Percentiles rank a stretch among this genome's conserved stretches.
These are phyloP conservation scores for Corchorus capsularis DNA, from an alignment of 345 rosid genomes.

Conservation along the genomic window DNA sequence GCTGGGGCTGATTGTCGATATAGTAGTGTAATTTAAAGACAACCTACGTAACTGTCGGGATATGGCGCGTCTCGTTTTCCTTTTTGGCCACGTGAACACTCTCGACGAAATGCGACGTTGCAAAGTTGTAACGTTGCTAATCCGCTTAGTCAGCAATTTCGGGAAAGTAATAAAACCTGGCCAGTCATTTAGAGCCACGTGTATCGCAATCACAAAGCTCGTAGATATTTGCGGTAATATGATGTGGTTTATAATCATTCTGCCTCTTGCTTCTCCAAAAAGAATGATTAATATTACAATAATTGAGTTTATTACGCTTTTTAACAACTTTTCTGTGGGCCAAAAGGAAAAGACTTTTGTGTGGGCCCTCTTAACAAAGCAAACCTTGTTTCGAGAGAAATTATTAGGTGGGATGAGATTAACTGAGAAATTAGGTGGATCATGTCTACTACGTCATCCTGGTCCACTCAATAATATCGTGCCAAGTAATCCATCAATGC, in stretches of 20 bases:
- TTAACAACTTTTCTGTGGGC: too few species aligned
- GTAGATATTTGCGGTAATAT: neutral
- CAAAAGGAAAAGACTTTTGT: too few species aligned
- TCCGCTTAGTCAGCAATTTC: neutral
- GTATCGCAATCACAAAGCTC: neutral
- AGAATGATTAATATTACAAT: neutral
- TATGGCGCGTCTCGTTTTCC: slow-evolving; percentile 27
- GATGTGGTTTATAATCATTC: neutral
- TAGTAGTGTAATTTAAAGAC: neutral
- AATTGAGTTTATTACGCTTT: too few species aligned
- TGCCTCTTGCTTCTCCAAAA: neutral
- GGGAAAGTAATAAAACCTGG: neutral
- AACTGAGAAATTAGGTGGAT: too few species aligned
- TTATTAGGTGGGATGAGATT: too few species aligned
- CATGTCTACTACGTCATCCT: too few species aligned
- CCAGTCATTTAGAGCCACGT: neutral
- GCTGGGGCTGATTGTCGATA: neutral
- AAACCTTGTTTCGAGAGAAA: too few species aligned
- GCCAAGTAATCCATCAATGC: too few species aligned
- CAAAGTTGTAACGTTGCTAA: neutral
- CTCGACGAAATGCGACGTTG: neutral
- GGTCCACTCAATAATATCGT: too few species aligned
- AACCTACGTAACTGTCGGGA: slow-evolving; percentile 5
- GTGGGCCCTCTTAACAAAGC: too few species aligned
- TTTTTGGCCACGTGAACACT: slow-evolving; percentile 25